These are phyloP conservation scores for Nakaseomyces nivariensis DNA, from an alignment of 1,139 yeast genomes.

Conservation along the genomic window DNA sequence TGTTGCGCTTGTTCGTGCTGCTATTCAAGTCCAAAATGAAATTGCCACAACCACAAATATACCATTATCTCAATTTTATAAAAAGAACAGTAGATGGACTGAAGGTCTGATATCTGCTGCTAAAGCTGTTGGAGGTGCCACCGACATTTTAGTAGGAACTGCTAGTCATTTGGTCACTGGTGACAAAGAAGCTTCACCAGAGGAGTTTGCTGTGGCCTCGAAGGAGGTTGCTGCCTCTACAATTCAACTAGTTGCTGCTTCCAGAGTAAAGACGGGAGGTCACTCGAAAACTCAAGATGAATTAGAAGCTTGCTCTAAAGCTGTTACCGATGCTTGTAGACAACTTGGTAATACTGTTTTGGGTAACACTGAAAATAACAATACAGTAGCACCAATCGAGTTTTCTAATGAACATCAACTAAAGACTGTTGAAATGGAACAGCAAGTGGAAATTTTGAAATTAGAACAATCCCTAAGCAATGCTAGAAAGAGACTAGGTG, in stretches of 20 bases:
- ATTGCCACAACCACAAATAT: conserved; percentile 44
- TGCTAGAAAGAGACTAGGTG: conserved; percentile 78
- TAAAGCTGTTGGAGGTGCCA: conserved; percentile 77
- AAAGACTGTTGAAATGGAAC: conserved; percentile 85
- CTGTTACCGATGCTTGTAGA: conserved; percentile 68
- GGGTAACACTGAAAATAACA: conserved; percentile 3
- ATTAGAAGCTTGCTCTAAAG: conserved; percentile 58
- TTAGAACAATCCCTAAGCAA: conserved; percentile 44
- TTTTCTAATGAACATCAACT: conserved; percentile 74
- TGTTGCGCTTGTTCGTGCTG: conserved; percentile 59
- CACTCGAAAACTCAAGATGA: conserved; percentile 70
- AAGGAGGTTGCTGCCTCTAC: conserved; percentile 91
- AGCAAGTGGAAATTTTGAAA: conserved; percentile 81
- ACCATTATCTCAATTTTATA: conserved; percentile 57
- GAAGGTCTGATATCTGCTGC: conserved; percentile 91
- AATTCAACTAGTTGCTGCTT: conserved; percentile 86
- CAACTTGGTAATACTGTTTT: conserved; percentile 32
- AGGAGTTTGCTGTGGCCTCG: conserved; percentile 81
- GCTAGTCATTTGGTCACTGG: conserved; percentile 71
- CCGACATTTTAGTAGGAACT: conserved; percentile 67
- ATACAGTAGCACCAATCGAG: conserved; percentile 42
- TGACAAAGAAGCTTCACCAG: conserved; percentile 50
- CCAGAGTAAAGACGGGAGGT: conserved; percentile 75
- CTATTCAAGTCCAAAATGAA: conserved; percentile 75
- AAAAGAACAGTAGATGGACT: conserved; percentile 87